Evolutionary conservation across 805 yeast species (phyloP).

Genomic region (Blastobotrys robertii): DNA sequence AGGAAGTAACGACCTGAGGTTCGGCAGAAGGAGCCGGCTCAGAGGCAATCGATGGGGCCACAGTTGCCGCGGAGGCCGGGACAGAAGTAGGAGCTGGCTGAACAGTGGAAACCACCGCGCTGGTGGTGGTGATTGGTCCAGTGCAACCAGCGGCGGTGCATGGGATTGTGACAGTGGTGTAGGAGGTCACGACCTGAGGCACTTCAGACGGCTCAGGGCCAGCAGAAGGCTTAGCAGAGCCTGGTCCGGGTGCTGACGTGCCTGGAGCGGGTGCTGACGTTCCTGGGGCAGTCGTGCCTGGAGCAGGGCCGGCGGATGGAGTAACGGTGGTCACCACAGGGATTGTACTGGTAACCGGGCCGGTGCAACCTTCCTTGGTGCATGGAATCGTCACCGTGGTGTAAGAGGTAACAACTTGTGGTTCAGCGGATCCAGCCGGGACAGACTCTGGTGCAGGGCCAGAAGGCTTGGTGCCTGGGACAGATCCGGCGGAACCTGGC

Average conservation of each 20-base stretch:
- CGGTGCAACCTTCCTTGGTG: neutral
- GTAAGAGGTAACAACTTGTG: neutral
- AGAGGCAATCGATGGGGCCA: neutral
- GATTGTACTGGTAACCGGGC: neutral
- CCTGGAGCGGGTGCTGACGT: neutral
- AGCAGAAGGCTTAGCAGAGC: neutral
- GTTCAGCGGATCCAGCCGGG: neutral
- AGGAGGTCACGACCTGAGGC: neutral
- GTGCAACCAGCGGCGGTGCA: neutral
- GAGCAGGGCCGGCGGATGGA: constrained; percentile 1
- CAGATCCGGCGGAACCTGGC: no score
- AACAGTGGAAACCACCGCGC: neutral
- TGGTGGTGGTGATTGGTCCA: neutral
- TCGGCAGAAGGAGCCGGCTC: neutral
- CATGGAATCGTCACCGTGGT: constrained; percentile 9
- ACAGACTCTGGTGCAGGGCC: neutral
- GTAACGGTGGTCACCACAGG: neutral
- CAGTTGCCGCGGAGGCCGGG: neutral
- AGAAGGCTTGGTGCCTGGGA: neutral
- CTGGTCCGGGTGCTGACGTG: neutral
- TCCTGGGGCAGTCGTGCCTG: neutral
- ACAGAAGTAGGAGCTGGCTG: neutral
- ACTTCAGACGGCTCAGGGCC: neutral
- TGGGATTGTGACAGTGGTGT: neutral
- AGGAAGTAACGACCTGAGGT: neutral